Percentiles rank a stretch among this genome's conserved stretches.
These are phyloP conservation scores for Chloromonas sp. DNA, from an alignment of 163 green algal species.

Conservation along the genomic window DNA sequence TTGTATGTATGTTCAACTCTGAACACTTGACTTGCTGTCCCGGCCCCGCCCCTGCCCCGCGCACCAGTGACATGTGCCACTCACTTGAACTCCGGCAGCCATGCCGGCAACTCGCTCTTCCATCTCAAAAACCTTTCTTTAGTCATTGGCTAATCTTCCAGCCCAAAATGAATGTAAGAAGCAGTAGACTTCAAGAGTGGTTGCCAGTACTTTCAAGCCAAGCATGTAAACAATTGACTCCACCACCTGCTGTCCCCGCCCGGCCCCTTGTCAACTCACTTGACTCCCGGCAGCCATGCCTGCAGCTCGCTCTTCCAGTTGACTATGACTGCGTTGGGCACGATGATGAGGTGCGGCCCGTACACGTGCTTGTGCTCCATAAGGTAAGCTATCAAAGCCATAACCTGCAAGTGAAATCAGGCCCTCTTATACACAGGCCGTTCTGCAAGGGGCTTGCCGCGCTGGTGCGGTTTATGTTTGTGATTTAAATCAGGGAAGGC, in stretches of 20 bases:
- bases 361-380: slow-evolving; percentile 97
- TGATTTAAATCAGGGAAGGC: neutral
- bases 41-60: too few species aligned
- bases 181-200: too few species aligned
- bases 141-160: neutral
- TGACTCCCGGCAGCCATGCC: slow-evolving; percentile 79
- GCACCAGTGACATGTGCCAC: neutral
- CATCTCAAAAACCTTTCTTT: neutral
- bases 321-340: slow-evolving; percentile 98
- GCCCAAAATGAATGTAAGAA: neutral
- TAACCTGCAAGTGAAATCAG: slow-evolving; percentile 65
- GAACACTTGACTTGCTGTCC: too few species aligned
- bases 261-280: neutral
- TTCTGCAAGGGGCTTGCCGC: too few species aligned
- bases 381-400: slow-evolving; percentile 95
- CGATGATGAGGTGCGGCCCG: slow-evolving; percentile 98
- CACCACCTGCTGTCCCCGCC: neutral
- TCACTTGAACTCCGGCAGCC: neutral
- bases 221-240: too few species aligned
- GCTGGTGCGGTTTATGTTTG: too few species aligned
- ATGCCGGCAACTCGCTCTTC: neutral
- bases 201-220: too few species aligned
- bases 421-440: too few species aligned
- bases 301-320: slow-evolving; percentile 98
- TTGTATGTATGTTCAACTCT: too few species aligned